Percentiles rank a stretch among this genome's conserved stretches.
Conservation (phyloP, 352 stramenopile genomes). For the Phytophthora pinifolia region DNA sequence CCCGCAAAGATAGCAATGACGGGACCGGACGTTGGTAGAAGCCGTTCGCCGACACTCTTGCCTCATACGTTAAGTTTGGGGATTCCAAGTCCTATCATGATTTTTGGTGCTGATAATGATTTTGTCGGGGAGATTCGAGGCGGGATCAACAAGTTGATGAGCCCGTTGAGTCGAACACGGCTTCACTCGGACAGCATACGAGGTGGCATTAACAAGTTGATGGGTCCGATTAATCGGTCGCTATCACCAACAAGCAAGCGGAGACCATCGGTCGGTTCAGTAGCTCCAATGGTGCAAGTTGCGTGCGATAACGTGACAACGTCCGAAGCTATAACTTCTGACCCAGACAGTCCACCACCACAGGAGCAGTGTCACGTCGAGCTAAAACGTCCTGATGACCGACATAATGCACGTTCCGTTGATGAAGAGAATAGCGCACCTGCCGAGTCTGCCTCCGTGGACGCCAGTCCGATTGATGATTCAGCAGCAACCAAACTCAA, state of each 20-base stretch:
- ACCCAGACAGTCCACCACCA: not conserved
- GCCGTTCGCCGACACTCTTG: not conserved
- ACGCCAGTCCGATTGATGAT: not conserved
- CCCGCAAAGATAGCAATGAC: not conserved
- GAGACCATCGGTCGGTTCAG: conserved; percentile 13
- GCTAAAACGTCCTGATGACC: not conserved
- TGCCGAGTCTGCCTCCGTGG: not conserved
- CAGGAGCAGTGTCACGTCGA: conserved; percentile 6
- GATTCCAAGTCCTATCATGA: conserved; percentile 23
- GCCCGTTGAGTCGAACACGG: conserved; percentile 21
- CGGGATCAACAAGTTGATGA: conserved; percentile 29
- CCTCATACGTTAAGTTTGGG: conserved; percentile 16
- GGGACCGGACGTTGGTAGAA: conserved; percentile 6
- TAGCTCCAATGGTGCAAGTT: conserved; percentile 17
- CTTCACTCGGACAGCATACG: conserved; percentile 23
- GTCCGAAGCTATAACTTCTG: not conserved
- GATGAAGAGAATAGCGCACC: not conserved
- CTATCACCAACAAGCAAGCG: conserved; percentile 15
- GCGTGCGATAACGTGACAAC: conserved; percentile 14
- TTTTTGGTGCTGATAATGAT: conserved; percentile 21
- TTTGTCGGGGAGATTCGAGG: conserved; percentile 22
- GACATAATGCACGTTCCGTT: not conserved
- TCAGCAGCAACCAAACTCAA: conserved; percentile 7
- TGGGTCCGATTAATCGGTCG: conserved; percentile 25
- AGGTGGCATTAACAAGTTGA: conserved; percentile 26